Conservation (phyloP, 2,329 filamentous ascomycete genomes). For the Madurella fahalii region DNA sequence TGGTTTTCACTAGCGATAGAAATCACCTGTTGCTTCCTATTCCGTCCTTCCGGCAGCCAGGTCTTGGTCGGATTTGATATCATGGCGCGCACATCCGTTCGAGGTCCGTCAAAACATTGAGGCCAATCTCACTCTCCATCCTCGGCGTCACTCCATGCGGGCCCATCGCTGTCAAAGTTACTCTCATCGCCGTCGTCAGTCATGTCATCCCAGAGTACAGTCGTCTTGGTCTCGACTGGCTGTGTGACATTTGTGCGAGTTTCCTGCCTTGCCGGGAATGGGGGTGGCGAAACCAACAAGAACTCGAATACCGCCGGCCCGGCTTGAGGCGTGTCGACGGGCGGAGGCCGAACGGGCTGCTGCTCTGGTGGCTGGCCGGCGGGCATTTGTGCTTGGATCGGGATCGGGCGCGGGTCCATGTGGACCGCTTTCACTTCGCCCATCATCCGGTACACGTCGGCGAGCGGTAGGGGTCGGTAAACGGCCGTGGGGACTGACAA, state of each 20-base stretch:
- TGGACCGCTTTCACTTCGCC: neutral
- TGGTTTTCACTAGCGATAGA: no score
- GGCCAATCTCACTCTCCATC: neutral
- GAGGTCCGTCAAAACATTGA: neutral
- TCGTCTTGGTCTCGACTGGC: neutral
- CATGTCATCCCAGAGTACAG: neutral
- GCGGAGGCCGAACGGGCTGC: neutral
- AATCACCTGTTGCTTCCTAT: no score
- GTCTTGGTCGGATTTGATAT: no score
- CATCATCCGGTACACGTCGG: neutral
- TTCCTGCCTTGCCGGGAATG: neutral
- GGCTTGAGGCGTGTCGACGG: neutral
- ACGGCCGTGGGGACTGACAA: neutral
- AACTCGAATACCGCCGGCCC: neutral
- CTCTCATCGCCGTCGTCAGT: neutral
- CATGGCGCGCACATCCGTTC: neutral
- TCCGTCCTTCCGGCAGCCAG: no score
- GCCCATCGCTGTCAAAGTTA: neutral
- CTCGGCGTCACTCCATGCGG: neutral
- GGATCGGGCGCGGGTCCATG: neutral
- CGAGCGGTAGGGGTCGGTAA: neutral
- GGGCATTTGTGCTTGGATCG: neutral
- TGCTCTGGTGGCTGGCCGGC: neutral
- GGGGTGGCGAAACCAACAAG: neutral
- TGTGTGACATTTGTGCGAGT: neutral